Evolutionary conservation across 2,329 filamentous ascomycete genomes (phyloP).

Genomic region (Remersonia thermophila): DNA sequence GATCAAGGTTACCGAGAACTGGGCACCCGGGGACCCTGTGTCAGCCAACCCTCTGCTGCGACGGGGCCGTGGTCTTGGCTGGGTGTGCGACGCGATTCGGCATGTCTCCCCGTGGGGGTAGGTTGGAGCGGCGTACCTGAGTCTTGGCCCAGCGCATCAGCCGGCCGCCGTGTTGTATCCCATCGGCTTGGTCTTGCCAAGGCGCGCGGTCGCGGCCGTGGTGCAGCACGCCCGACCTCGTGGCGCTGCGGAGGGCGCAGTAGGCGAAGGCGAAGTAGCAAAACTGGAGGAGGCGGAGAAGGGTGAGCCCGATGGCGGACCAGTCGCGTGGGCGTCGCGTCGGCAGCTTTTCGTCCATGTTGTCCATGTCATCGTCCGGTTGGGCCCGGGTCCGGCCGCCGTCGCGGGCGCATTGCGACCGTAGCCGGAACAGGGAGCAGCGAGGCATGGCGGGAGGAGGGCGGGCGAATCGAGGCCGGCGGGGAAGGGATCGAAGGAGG

Average conservation of each 20-base stretch:
- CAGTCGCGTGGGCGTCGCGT: conserved; percentile 6
- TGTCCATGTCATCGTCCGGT: neutral
- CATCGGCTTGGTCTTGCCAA: conserved; percentile 1
- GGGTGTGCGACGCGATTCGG: neutral
- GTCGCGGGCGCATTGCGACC: neutral
- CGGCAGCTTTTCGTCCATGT: conserved; percentile 8
- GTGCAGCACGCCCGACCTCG: conserved; percentile 5
- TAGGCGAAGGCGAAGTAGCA: conserved; percentile 20
- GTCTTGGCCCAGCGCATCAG: no score
- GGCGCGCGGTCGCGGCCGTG: neutral
- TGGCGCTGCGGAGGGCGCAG: conserved; percentile 10
- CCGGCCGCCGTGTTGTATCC: no score
- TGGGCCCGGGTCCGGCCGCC: neutral
- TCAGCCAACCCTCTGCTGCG: no score
- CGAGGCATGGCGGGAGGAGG: conserved; percentile 1
- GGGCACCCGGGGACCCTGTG: neutral
- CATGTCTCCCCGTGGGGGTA: conserved; percentile 1
- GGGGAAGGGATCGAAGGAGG: no score
- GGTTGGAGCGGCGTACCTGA: neutral
- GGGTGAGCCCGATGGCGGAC: conserved; percentile 9
- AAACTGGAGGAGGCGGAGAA: conserved; percentile 15
- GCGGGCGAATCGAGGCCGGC: no score
- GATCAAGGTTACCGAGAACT: conserved; percentile 12
- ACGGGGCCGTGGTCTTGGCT: neutral
- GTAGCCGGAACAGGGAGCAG: neutral